Percentiles rank a stretch among this genome's conserved stretches.
These are phyloP conservation scores for Apiotrichum brassicae DNA, from an alignment of 1,284 basidiomycete genomes.

Conservation along the genomic window DNA sequence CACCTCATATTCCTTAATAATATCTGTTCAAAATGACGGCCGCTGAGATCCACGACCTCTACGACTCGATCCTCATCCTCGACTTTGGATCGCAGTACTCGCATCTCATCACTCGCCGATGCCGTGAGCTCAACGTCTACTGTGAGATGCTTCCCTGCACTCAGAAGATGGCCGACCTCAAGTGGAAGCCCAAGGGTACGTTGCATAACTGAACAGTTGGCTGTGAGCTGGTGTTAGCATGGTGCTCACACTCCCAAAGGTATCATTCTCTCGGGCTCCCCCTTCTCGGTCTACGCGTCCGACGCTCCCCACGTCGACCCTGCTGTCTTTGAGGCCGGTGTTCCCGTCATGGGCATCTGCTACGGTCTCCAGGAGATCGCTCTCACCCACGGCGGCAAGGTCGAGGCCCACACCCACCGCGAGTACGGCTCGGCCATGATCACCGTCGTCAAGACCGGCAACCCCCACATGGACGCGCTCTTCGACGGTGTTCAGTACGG, in stretches of 20 bases:
- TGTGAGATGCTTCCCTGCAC: slow-evolving; percentile 98
- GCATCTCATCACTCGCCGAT: slow-evolving; percentile 95
- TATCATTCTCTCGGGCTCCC: slow-evolving; percentile 95
- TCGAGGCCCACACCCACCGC: slow-evolving; percentile 81
- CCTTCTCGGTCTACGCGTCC: slow-evolving; percentile 93
- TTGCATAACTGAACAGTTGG: not conserved
- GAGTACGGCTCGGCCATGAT: slow-evolving; percentile 93
- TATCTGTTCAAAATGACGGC: slow-evolving; percentile 20
- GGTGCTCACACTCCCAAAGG: slow-evolving; percentile 51
- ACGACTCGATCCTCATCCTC: slow-evolving; percentile 92
- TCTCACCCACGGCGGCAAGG: slow-evolving; percentile 78
- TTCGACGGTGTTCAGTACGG: slow-evolving; percentile 68
- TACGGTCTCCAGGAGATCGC: slow-evolving; percentile 98
- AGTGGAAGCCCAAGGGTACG: slow-evolving; percentile 90
- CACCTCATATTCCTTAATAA: slow-evolving; percentile 3
- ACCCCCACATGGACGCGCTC: slow-evolving; percentile 61
- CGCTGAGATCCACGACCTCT: slow-evolving; percentile 80
- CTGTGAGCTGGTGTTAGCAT: not conserved
- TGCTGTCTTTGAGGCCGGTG: slow-evolving; percentile 81
- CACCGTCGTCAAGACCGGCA: slow-evolving; percentile 64
- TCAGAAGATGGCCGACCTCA: slow-evolving; percentile 78
- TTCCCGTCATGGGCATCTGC: slow-evolving; percentile 94
- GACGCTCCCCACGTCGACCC: slow-evolving; percentile 93
- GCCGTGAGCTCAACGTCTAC: slow-evolving; percentile 93
- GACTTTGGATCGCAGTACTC: slow-evolving; percentile 99